Conservation (phyloP, 306 rosid genomes). For the Vachellia collinsii region DNA sequence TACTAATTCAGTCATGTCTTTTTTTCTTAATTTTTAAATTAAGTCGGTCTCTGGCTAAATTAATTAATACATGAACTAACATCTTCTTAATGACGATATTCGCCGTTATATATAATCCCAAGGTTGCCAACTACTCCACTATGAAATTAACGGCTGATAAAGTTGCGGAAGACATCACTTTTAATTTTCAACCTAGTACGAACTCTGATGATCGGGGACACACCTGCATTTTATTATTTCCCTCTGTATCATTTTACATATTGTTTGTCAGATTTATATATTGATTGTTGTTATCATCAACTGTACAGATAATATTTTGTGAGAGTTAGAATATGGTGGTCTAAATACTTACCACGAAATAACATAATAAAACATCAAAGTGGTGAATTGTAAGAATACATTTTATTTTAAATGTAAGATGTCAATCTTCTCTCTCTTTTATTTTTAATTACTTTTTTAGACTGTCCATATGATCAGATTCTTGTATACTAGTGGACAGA, state of each 20-base stretch:
- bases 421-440: background rate
- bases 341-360: background rate
- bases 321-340: background rate
- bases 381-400: background rate
- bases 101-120: background rate
- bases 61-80: background rate
- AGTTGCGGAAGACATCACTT: background rate
- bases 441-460: background rate
- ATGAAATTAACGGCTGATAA: background rate
- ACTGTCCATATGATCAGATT: background rate
- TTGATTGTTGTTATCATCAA: background rate
- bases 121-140: conserved; percentile 3
- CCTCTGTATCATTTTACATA: background rate
- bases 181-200: background rate
- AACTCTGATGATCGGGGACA: background rate
- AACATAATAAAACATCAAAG: background rate
- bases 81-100: background rate
- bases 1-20: background rate
- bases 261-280: background rate
- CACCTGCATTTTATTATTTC: background rate
- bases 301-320: background rate
- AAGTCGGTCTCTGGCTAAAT: background rate
- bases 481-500: background rate
- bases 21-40: background rate
- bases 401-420: background rate